Evolutionary conservation across 208 protist genomes (phyloP), one percentile per base, ranked within the genome.

Genomic region (Trypanosoma platydactyli): DNA sequence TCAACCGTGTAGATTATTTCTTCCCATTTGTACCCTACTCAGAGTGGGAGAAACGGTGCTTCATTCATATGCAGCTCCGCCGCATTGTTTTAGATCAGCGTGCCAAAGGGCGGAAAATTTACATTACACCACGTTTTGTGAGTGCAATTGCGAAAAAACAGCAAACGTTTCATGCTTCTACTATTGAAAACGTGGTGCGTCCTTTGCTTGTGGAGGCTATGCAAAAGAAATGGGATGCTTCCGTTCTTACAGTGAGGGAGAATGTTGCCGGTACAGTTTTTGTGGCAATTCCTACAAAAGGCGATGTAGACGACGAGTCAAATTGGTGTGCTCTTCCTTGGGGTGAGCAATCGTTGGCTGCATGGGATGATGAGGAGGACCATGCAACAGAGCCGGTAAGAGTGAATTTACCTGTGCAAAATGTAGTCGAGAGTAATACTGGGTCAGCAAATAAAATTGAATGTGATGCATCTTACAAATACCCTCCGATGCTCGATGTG

Each of bases 1-100:
- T 91, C 18, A 95, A 93, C 62, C 86, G 89, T 44, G 83, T 93
- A 16, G 89, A 92, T 64, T 80, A 75, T 66, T 93, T 92, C 62
- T 76, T 89, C 49, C 84, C 86, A 3, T 89, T 95, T 73, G 77
- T 88, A 16, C 84, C 89, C 35, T 95, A 95, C 84, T 86, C 76
- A 40, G 50, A 44, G 20, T 72, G 55, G 38, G 84, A 95, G 76
- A 77, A 81, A 18, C 38, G 65, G 33, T 58, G 71, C 12, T 92
- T 88, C 70, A 80, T 95, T 40, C 58, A 76, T 41, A 48, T 95
- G 40, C 76, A 86, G 55, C 74, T 95, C n/a, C 76, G 84, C 58
- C 66, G 78, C 6, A 71, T 92, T 13, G 58, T 94, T 38, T 7
- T 64, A 25, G 68, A 75, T 40, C 89, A 94, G 53, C 63, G 49